Conservation (phyloP, 306 rosid genomes). For the Coriaria nepalensis region DNA sequence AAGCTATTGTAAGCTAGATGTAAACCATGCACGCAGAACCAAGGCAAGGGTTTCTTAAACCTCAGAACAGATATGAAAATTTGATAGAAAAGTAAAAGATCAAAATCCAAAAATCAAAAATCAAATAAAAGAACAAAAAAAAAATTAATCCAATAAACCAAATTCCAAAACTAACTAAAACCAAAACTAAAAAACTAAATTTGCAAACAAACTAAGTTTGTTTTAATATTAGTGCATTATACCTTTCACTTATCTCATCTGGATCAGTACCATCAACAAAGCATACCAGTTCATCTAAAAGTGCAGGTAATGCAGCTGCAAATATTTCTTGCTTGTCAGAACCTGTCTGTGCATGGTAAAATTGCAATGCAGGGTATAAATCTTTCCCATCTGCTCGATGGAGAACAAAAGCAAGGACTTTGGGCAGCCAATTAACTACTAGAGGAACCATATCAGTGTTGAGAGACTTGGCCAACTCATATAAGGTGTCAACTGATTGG, state of each 20-base stretch:
- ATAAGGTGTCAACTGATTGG: constrained; percentile 56
- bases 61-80: too few species aligned
- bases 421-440: constrained; percentile 67
- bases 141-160: too few species aligned
- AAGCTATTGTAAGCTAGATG: too few species aligned
- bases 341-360: constrained; percentile 60
- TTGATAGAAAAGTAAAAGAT: too few species aligned
- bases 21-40: too few species aligned
- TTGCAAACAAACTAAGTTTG: neutral
- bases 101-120: too few species aligned
- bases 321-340: constrained; percentile 68
- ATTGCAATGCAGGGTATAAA: constrained; percentile 57
- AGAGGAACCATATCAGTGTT: constrained; percentile 54
- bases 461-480: constrained; percentile 63
- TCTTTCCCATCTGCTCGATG: constrained; percentile 51
- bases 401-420: constrained; percentile 90
- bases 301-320: constrained; percentile 76
- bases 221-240: constrained; percentile 11
- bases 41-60: too few species aligned
- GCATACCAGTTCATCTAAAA: constrained; percentile 81
- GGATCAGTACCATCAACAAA: constrained; percentile 65
- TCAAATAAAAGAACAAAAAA: neutral
- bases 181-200: neutral
- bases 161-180: too few species aligned
- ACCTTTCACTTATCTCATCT: constrained; percentile 70